These are phyloP conservation scores for Eutrema salsugineum DNA, from an alignment of 441 rosid genomes.

Conservation along the genomic window DNA sequence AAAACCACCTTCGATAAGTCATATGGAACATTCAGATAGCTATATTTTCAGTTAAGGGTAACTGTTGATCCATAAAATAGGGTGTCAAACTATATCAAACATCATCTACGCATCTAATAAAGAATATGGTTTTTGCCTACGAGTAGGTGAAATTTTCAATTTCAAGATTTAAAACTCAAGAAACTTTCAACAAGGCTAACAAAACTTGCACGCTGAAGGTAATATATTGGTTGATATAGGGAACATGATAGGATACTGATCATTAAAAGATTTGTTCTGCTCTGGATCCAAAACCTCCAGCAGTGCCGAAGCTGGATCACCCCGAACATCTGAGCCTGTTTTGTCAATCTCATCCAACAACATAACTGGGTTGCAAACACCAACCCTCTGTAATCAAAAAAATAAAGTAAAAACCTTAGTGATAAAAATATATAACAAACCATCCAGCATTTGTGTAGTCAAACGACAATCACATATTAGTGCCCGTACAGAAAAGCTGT, in stretches of 20 bases:
- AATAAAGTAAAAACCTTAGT: conserved; percentile 9
- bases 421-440: not conserved
- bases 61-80: not conserved
- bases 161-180: not conserved
- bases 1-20: conserved; percentile 97
- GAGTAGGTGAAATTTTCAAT: not conserved
- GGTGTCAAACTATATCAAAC: not conserved
- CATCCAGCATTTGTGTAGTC: not conserved
- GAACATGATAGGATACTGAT: conserved; percentile 80
- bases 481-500: not conserved
- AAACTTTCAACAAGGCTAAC: not conserved
- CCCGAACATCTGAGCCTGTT: conserved; percentile 97
- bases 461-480: conserved; percentile 8
- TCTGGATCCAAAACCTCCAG: conserved; percentile 99
- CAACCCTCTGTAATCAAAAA: conserved; percentile 68
- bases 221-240: not conserved
- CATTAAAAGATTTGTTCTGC: conserved; percentile 91
- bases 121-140: conserved; percentile 2
- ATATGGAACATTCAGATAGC: conserved; percentile 97
- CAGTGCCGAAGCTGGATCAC: conserved; percentile 99
- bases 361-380: conserved; percentile 97
- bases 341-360: conserved; percentile 98
- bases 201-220: not conserved
- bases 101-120: not conserved
- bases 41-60: conserved; percentile 55